A percentile compares a stretch with the other conserved stretches of the same genome.
These are phyloP conservation scores for Tieghemostelium lacteum DNA, from an alignment of 78 protist species.

Conservation along the genomic window DNA sequence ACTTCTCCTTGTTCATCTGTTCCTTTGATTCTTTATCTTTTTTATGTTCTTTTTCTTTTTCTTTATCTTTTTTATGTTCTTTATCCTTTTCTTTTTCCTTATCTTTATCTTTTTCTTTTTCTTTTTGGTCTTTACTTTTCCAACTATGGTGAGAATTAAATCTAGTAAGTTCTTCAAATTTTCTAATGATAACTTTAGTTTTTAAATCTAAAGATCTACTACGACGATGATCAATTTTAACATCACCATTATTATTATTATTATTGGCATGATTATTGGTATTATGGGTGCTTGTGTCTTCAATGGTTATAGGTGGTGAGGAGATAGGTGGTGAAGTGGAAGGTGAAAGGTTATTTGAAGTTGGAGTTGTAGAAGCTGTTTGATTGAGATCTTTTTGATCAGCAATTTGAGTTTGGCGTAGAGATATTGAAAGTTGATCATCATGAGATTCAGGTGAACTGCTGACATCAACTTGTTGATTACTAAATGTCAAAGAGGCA, in stretches of 20 bases:
- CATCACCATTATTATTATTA: slow-evolving; percentile 1
- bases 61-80: too few relatives aligned
- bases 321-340: neutral
- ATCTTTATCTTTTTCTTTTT: too few relatives aligned
- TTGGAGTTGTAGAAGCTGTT: neutral
- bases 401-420: too few relatives aligned
- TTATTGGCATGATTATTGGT: neutral
- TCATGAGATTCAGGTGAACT: too few relatives aligned
- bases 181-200: slow-evolving; percentile 45
- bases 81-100: too few relatives aligned
- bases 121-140: too few relatives aligned
- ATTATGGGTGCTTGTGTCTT: neutral
- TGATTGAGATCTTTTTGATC: neutral
- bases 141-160: slow-evolving; percentile 18
- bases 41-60: too few relatives aligned
- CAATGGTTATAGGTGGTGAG: neutral
- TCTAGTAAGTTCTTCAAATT: slow-evolving; percentile 60
- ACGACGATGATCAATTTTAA: neutral
- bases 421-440: too few relatives aligned
- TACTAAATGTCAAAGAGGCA: neutral
- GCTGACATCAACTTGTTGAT: neutral
- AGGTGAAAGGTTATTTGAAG: neutral
- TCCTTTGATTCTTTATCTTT: too few relatives aligned
- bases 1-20: too few relatives aligned
- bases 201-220: slow-evolving; percentile 6